phyloP scores from a whole-genome alignment of 2,329 filamentous ascomycete species.

The Hypoxylon sp. region DNA sequence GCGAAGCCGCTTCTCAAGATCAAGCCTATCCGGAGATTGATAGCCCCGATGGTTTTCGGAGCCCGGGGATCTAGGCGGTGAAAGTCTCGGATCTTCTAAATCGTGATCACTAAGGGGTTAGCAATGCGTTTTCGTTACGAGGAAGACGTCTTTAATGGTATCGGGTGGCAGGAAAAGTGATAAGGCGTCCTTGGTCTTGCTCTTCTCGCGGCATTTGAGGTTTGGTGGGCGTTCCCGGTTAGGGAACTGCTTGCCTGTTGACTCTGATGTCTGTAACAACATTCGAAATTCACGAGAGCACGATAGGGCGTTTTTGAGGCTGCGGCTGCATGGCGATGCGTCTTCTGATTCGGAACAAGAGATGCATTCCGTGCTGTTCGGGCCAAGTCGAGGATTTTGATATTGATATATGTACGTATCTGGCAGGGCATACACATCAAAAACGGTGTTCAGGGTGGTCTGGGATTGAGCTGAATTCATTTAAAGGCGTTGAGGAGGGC shows the following conservation, averaged over 20 bases:
- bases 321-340: slow-evolving; percentile 40
- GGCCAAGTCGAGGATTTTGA: too few species aligned
- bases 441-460: slow-evolving; percentile 53
- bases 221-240: slow-evolving; percentile 22
- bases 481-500: slow-evolving; percentile 35
- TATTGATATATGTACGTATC: slow-evolving; percentile 44
- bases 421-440: slow-evolving; percentile 56
- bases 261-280: slow-evolving; percentile 51
- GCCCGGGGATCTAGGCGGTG: slow-evolving; percentile 10
- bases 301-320: slow-evolving; percentile 45
- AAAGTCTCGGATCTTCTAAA: slow-evolving; percentile 8
- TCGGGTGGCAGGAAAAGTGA: slow-evolving; percentile 26
- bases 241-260: slow-evolving; percentile 26
- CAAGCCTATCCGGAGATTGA: slow-evolving; percentile 20
- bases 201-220: slow-evolving; percentile 35
- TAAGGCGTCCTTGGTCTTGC: slow-evolving; percentile 30
- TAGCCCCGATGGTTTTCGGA: too few species aligned
- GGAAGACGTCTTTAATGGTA: slow-evolving; percentile 25
- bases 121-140: slow-evolving; percentile 7
- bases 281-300: slow-evolving; percentile 47
- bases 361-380: too few species aligned
- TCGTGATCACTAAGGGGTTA: slow-evolving; percentile 1
- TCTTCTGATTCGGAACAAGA: too few species aligned
- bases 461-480: slow-evolving; percentile 40
- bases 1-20: slow-evolving; percentile 30